These are phyloP conservation scores for Aaosphaeria pasadenensis DNA, from an alignment of 2,329 filamentous ascomycete species.

Conservation along the genomic window DNA sequence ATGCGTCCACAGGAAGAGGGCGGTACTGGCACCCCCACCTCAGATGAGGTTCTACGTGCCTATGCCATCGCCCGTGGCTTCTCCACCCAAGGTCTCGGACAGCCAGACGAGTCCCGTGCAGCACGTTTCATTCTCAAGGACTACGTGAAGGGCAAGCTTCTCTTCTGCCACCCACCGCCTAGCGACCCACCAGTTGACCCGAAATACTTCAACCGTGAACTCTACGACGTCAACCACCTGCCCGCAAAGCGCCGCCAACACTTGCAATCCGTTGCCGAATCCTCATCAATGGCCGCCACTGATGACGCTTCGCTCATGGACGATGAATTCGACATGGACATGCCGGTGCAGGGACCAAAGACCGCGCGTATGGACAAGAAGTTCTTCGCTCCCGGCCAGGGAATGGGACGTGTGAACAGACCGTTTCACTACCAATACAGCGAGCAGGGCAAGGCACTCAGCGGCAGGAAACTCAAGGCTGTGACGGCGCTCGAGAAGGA, in stretches of 20 bases:
- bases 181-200: constrained; percentile 62
- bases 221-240: constrained; percentile 80
- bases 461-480: constrained; percentile 76
- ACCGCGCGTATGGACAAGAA: constrained; percentile 75
- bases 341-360: constrained; percentile 61
- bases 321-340: constrained; percentile 49
- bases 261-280: constrained; percentile 50
- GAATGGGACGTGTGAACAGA: constrained; percentile 64
- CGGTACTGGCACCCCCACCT: constrained; percentile 81
- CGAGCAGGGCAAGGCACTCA: constrained; percentile 79
- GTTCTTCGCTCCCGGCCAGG: constrained; percentile 74
- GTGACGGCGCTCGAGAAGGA: constrained; percentile 83
- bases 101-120: constrained; percentile 90
- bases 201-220: constrained; percentile 78
- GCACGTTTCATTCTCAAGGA: constrained; percentile 90
- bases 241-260: constrained; percentile 75
- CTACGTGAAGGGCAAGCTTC: constrained; percentile 92
- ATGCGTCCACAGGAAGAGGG: constrained; percentile 84
- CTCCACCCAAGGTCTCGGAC: constrained; percentile 81
- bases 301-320: constrained; percentile 43
- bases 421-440: constrained; percentile 91
- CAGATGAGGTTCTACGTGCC: constrained; percentile 77
- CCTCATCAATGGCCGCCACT: constrained; percentile 30
- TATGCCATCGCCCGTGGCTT: constrained; percentile 91
- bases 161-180: constrained; percentile 88